Evolutionary conservation across 495 filamentous ascomycete species (phyloP), one percentile per base, ranked within the genome.

Genomic region (Cryomyces minteri): DNA sequence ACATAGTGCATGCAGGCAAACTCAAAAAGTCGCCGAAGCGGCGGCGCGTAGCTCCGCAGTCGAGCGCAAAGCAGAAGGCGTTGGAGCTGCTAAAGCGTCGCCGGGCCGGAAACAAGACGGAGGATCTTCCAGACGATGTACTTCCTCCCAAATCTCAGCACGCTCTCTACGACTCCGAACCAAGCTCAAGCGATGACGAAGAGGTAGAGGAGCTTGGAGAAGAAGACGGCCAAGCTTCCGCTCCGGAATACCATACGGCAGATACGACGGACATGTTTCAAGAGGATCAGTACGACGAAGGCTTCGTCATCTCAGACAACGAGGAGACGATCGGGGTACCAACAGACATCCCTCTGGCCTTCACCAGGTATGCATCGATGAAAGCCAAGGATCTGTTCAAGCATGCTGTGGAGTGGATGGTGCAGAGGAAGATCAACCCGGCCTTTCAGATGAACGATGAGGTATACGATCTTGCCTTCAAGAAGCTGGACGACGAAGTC

Each of bases 351-450:
- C 86, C 86, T 0, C 63, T 92, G 7, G 64, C 85, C 52, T 86
- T 85, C 54, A 82, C 76, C 3, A 56, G 65, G 9, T 70, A 80
- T 41, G 67, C 72, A 0, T 73, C 79, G 50, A 78, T 77, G 49
- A 77, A 83, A 38, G 58, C 79, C 0, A 79, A 79, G 44, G 78
- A 85, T 31, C 77, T 87, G 47, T 93, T 94, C 63, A 75, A 74
- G 36, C 72, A 79, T 51, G 82, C 73, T 0, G 66, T 94, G 0
- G 81, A 84, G 58, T 93, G 84, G 84, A 77, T 88, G 60, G 76
- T 93, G 2, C 74, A 77, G 45, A 78, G 74, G 53, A 76, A 79
- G 48, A 64, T 94, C 37, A 80, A 88, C 51, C 84, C 84, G 2
- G 76, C 70, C 0, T 92, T 88, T 52, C 62, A 70, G 4, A 68